Percentiles rank a stretch among this genome's conserved stretches.
These are phyloP conservation scores for Annona squamosa DNA, from an alignment of 164 flowering plant genomes.

Conservation along the genomic window DNA sequence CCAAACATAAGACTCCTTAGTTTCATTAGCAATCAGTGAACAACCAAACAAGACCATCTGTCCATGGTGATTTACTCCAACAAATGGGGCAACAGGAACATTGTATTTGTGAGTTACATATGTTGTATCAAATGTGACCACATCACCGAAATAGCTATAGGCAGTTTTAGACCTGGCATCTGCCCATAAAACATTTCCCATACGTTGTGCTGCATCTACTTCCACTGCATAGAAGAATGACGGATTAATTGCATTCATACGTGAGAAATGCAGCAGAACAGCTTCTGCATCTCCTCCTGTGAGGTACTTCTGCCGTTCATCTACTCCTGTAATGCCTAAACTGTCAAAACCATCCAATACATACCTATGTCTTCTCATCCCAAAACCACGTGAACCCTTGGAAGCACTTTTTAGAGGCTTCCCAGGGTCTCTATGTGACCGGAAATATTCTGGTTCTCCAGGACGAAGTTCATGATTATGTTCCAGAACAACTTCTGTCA, in stretches of 20 bases:
- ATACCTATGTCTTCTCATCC: background rate
- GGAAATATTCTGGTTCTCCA: background rate
- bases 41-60: background rate
- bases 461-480: constrained; percentile 1
- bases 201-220: background rate
- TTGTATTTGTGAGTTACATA: background rate
- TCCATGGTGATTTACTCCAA: constrained; percentile 2
- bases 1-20: background rate
- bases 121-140: background rate
- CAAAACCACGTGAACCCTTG: background rate
- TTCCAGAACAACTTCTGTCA: background rate
- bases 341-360: background rate
- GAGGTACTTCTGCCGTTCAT: background rate
- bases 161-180: constrained; percentile 3
- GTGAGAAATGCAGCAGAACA: constrained; percentile 6
- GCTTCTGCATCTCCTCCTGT: constrained; percentile 60
- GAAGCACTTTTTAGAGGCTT: background rate
- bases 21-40: background rate
- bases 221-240: constrained; percentile 1
- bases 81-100: background rate
- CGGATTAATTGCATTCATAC: background rate
- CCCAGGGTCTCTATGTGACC: background rate
- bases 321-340: background rate
- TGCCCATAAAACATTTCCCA: background rate
- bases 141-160: background rate